phyloP scores from a whole-genome alignment of 2,329 filamentous ascomycete species.

The Venturia nashicola region DNA sequence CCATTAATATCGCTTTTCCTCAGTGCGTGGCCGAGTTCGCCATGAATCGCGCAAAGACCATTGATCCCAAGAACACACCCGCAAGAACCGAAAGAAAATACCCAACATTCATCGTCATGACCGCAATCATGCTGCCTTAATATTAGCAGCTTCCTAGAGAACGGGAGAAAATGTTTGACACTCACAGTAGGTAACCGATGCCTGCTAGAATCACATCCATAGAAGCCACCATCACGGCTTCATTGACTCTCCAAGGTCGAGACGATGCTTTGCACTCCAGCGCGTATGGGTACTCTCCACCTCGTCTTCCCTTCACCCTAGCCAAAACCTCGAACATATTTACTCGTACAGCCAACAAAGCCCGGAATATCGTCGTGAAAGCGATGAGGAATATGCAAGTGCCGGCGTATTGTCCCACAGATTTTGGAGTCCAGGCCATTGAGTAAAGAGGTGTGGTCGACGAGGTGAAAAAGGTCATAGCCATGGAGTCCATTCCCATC shows the following conservation, averaged over 20 bases:
- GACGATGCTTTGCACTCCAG: background rate
- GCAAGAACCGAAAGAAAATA: constrained; percentile 70
- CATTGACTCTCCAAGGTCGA: constrained; percentile 8
- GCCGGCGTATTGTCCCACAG: constrained; percentile 62
- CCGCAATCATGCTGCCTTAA: constrained; percentile 64
- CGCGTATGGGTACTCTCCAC: constrained; percentile 5
- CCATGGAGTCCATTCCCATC: constrained; percentile 26
- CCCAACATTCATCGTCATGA: constrained; percentile 81
- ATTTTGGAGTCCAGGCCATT: constrained; percentile 58
- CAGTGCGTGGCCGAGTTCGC: constrained; percentile 5
- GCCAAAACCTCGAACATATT: constrained; percentile 11
- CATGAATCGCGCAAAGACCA: constrained; percentile 28
- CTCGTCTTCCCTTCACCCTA: background rate
- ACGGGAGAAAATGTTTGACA: constrained; percentile 17
- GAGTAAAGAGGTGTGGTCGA: constrained; percentile 55
- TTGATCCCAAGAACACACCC: constrained; percentile 76
- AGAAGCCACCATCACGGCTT: constrained; percentile 30
- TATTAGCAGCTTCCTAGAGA: background rate
- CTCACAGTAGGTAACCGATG: constrained; percentile 76
- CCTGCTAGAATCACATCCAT: constrained; percentile 62
- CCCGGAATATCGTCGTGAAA: constrained; percentile 58
- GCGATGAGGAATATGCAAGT: constrained; percentile 85
- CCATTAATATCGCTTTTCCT: background rate
- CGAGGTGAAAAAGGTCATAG: constrained; percentile 52
- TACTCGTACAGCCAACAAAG: constrained; percentile 46